Evolutionary conservation across 164 flowering plant species (phyloP), one percentile per base, ranked within the genome.

Genomic region (Cinnamomum chago): DNA sequence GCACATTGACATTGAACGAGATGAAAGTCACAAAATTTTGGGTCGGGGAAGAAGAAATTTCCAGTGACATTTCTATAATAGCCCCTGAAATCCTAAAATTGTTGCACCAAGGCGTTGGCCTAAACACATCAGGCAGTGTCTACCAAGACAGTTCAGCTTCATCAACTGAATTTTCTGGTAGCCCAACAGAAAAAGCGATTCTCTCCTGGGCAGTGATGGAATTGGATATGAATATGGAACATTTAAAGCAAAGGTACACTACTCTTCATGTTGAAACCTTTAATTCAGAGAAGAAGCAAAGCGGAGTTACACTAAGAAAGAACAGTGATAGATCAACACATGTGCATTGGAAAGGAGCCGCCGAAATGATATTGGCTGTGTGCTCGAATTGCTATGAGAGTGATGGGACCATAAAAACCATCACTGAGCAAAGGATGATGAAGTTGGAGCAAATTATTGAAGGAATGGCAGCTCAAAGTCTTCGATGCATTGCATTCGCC

Each of bases 301-400:
- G 88, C 22, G 94, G 94, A 13, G 85, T 90, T 69, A 64, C 72
- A 71, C 55, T 88, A 5, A 84, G 74, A 80, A 84, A 75, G 72
- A 79, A 72, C 2, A 73, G 58, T 23, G 84, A 85, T 28, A 68
- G 73, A 13, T 76, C 78, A 4, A 67, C 76, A 2, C 85, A 89
- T 76, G 85, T 85, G 65, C 94, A 90, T 68, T 90, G 93, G 94
- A 90, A 92, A 78, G 97, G 97, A 70, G 94, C 94, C 30, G 93
- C 97, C 1, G 94, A 92, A 82, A 86, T 92, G 83, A 76, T 92
- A 7, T 73, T 90, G n/a, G 83, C 86, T 28, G 83, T 82, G 92
- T 88, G 92, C 65, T 87, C 90, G 2, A 69, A 68, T 52, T 90
- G 82, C 62, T 77, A 65, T 28, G 71, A 35, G 3, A 67, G 51